Evolutionary conservation across 495 filamentous ascomycete genomes (phyloP), one percentile per base, ranked within the genome.

Genomic region (Aspergillus leporis): DNA sequence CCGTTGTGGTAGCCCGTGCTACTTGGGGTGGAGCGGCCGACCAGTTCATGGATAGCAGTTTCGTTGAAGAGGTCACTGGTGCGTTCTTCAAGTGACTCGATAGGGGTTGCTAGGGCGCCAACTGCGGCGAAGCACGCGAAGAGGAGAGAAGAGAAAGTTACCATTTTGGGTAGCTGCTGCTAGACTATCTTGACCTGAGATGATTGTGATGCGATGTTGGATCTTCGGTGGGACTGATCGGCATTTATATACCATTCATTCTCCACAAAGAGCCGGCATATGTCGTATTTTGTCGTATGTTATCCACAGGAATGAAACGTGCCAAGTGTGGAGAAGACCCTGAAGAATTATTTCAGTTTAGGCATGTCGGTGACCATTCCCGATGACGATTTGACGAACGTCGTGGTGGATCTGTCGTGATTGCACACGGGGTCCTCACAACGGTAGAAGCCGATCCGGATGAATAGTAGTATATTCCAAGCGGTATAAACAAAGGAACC

Each of bases 1-100:
- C 82, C 82, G 59, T 83, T 79, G 72, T 81, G 74, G 19, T 76
- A 82, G 54, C 85, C 81, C 7, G 80, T 82, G 6, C 32, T 23
- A 32, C 63, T 48, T 52, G 59, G 58, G 30, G 70, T 70, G 38
- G 68, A 66, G 30, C 70, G 71, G 23, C 72, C 43, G 40, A 55
- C 7, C 6, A 58, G 50, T 2, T 36, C 51, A 10, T 32, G 16
- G 32, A 73, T 66, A 19, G 65, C 66, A 31, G 80, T 47, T 23
- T 30, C 41, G 31, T 56, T 56, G 54, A 56, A 56, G 28, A 34
- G 13, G 5, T 25, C 23, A 6, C 46, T 10, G 34, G 51, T 1
- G 34, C 19, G 34, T 25, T 53, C 51, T 23, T 47, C n/a, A 12
- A 45, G 14, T 2, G 38, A 21, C 54, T 47, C 43, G 5, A 48